Percentiles rank a stretch among this genome's conserved stretches.
Conservation (phyloP, 2,329 filamentous ascomycete genomes). For the Epicoccum nigrum region DNA sequence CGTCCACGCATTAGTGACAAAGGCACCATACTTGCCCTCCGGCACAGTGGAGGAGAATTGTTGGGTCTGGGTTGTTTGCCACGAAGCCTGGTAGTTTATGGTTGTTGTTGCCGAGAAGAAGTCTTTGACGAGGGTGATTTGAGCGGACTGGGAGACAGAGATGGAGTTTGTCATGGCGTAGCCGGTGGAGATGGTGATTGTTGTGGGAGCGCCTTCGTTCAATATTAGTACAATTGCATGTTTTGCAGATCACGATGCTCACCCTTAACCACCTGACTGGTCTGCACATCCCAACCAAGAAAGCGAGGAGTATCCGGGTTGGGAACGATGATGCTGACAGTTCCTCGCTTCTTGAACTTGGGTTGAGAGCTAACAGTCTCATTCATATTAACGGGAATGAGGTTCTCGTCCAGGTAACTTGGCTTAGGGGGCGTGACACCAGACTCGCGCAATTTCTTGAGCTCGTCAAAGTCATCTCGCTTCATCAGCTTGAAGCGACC, state of each 20-base stretch:
- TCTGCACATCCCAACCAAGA: constrained; percentile 50
- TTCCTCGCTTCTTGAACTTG: constrained; percentile 24
- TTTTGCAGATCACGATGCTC: neutral
- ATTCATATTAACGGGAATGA: constrained; percentile 18
- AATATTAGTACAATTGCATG: neutral
- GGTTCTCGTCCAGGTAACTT: constrained; percentile 20
- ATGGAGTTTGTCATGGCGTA: constrained; percentile 46
- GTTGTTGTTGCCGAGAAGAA: constrained; percentile 32
- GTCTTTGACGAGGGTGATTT: constrained; percentile 32
- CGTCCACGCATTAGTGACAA: constrained; percentile 49
- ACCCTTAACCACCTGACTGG: constrained; percentile 46
- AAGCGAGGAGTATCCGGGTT: constrained; percentile 35
- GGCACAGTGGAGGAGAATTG: constrained; percentile 44
- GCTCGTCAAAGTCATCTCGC: constrained; percentile 27
- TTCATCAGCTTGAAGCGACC: constrained; percentile 34
- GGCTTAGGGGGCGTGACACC: constrained; percentile 26
- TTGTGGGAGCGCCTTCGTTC: constrained; percentile 26
- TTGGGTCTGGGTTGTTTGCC: constrained; percentile 43
- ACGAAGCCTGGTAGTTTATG: constrained; percentile 39
- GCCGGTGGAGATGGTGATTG: constrained; percentile 43
- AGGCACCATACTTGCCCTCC: constrained; percentile 47
- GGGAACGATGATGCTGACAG: constrained; percentile 27
- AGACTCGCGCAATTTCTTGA: constrained; percentile 24
- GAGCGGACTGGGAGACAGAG: constrained; percentile 24
- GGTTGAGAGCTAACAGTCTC: constrained; percentile 2